phyloP scores from a whole-genome alignment of 1,139 yeast genomes.

The Yamadazyma aaseri region DNA sequence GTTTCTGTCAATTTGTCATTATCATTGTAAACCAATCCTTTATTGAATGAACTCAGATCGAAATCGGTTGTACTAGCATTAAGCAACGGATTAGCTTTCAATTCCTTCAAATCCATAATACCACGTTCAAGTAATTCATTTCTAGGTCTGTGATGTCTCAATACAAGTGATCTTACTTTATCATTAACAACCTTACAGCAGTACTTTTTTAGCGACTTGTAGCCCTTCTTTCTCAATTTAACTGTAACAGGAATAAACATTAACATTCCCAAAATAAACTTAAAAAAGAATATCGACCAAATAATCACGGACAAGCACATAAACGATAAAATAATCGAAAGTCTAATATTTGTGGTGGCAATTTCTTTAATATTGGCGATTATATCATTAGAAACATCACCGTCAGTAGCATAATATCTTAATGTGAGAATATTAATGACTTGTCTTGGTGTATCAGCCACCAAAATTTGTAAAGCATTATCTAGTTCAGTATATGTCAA shows the following conservation, averaged over 20 bases:
- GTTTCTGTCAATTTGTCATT: slow-evolving; percentile 13
- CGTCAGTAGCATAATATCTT: slow-evolving; percentile 51
- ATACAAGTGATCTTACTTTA: slow-evolving; percentile 51
- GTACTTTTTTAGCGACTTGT: slow-evolving; percentile 50
- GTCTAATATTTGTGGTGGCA: slow-evolving; percentile 58
- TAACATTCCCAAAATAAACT: slow-evolving; percentile 56
- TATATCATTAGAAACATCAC: slow-evolving; percentile 44
- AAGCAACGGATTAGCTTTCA: slow-evolving; percentile 29
- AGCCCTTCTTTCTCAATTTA: slow-evolving; percentile 40
- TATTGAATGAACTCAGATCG: slow-evolving; percentile 4
- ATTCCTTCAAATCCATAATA: slow-evolving; percentile 22
- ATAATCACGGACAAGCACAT: slow-evolving; percentile 76
- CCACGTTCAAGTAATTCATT: slow-evolving; percentile 35
- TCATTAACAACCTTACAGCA: slow-evolving; percentile 57
- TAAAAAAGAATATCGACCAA: slow-evolving; percentile 68
- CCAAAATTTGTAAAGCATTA: slow-evolving; percentile 58
- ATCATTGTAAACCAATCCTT: slow-evolving; percentile 13
- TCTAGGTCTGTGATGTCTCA: slow-evolving; percentile 45
- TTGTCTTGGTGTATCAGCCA: slow-evolving; percentile 91
- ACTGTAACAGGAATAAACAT: slow-evolving; percentile 56
- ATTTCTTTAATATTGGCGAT: slow-evolving; percentile 53
- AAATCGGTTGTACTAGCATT: slow-evolving; percentile 14
- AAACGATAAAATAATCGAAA: slow-evolving; percentile 69
- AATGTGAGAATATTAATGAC: slow-evolving; percentile 76
- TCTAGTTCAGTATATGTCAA: slow-evolving; percentile 67